A percentile compares a stretch with the other conserved stretches of the same genome.
Evolutionary conservation across 495 filamentous ascomycete genomes (phyloP).

Genomic region (Talaromyces liani): DNA sequence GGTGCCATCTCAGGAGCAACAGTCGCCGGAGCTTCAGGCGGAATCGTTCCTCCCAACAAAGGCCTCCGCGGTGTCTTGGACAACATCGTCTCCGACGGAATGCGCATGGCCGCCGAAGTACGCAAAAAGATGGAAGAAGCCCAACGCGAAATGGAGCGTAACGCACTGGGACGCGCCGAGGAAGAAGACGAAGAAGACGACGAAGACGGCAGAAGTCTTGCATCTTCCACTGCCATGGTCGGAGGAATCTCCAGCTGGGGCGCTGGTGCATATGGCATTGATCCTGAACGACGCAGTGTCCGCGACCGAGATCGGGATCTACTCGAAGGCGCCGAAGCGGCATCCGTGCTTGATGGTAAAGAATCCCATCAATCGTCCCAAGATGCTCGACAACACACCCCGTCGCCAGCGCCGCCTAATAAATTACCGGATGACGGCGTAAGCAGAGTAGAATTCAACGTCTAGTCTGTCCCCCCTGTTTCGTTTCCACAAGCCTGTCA

Average conservation of each 20-base stretch:
- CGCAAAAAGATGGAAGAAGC: constrained; percentile 88
- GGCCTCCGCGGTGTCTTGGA: constrained; percentile 88
- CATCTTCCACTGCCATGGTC: constrained; percentile 20
- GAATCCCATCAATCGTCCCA: constrained; percentile 6
- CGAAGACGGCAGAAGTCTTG: constrained; percentile 29
- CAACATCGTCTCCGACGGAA: constrained; percentile 94
- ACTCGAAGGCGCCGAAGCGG: constrained; percentile 66
- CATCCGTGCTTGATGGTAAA: constrained; percentile 6
- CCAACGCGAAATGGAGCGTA: constrained; percentile 74
- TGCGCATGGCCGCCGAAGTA: constrained; percentile 89
- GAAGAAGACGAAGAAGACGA: constrained; percentile 72
- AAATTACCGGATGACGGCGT: not conserved
- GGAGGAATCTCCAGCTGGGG: constrained; percentile 41
- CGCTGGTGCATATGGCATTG: constrained; percentile 42
- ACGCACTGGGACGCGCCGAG: constrained; percentile 63
- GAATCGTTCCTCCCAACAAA: constrained; percentile 55
- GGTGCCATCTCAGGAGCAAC: constrained; percentile 30
- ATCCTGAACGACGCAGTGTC: constrained; percentile 54
- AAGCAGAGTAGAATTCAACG: constrained; percentile 6
- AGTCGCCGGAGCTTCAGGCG: constrained; percentile 39
- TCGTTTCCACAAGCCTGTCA: not conserved
- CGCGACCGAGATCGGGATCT: constrained; percentile 70
- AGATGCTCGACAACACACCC: not conserved
- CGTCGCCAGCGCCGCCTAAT: not conserved
- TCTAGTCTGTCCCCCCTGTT: not conserved